Percentiles rank a stretch among this genome's conserved stretches.
Conservation (phyloP, 345 rosid genomes). For the Aethionema arabicum region DNA sequence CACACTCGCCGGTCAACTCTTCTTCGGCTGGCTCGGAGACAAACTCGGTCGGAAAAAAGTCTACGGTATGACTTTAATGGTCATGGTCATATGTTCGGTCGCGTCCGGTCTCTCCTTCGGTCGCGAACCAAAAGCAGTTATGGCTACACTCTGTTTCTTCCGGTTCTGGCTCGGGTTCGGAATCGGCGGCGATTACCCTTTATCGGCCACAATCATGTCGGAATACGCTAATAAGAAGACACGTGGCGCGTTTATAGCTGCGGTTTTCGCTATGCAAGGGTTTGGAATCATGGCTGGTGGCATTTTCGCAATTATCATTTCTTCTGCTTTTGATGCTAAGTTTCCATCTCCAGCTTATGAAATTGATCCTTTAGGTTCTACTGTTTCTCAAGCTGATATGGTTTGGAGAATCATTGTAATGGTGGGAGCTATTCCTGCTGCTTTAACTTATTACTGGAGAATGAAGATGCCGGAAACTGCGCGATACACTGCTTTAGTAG, state of each 20-base stretch:
- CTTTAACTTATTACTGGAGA: constrained; percentile 41
- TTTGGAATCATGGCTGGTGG: constrained; percentile 47
- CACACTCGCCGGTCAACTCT: constrained; percentile 37
- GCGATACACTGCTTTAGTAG: constrained; percentile 43
- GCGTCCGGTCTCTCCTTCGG: constrained; percentile 42
- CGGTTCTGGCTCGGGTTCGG: constrained; percentile 43
- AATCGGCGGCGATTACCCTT: constrained; percentile 46
- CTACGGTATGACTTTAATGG: constrained; percentile 45
- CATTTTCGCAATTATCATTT: constrained; percentile 33
- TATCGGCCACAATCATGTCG: constrained; percentile 51
- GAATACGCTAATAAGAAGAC: constrained; percentile 47
- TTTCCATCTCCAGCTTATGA: constrained; percentile 34
- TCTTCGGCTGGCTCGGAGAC: constrained; percentile 58
- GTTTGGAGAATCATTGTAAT: constrained; percentile 45
- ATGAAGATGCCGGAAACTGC: constrained; percentile 48
- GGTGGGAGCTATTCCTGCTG: constrained; percentile 46
- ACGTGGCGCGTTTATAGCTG: constrained; percentile 41
- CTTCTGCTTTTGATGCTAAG: constrained; percentile 37
- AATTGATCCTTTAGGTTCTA: constrained; percentile 28
- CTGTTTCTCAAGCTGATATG: constrained; percentile 41
- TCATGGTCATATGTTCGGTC: constrained; percentile 36
- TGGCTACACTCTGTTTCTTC: constrained; percentile 39
- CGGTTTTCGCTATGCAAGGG: constrained; percentile 53
- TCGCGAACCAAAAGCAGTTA: constrained; percentile 34
- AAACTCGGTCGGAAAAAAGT: constrained; percentile 78